Evolutionary conservation across 2,329 filamentous ascomycete species (phyloP), one percentile per base, ranked within the genome.

Genomic region (Sclerotinia sclerotiorum): DNA sequence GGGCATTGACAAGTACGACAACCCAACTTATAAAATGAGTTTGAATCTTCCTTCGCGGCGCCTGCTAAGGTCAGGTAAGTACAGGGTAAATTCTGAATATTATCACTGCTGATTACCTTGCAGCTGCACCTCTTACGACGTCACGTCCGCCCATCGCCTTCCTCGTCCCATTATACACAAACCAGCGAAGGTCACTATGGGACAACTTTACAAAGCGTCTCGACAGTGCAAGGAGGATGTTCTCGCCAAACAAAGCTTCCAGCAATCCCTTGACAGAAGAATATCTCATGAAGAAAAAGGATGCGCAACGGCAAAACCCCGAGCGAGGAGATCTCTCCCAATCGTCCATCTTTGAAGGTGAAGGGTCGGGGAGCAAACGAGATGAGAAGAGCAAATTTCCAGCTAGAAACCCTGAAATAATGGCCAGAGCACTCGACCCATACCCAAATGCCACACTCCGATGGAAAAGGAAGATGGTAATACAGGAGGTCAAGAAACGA

Each of bases 381-480:
- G n/a, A 62, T 68, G 21, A 55, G 61, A 27, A 29, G 27, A 49
- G 17, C 27, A 29, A 56, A 74, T 71, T 10, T 71, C 7, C 67
- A 39, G 74, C 69, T 69, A 82, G 82, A 62, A 83, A 85, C 74
- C 80, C 77, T 48, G 75, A 83, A 49, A 84, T 84, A 73, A 85
- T 91, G 82, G 84, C 86, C 68, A 82, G 85, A 68, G 85, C 86
- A 39, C 80, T 92, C 58, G 90, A 97, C 78, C 95, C 95, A 6
- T 86, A 90, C 73, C 93, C 94, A 21, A 80, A 84, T 56, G 84
- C 84, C 68, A 87, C 93, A 69, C 82, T 88, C 66, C 85, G 89
- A 69, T 97, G 91, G 88, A 88, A 97, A 81, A 86, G 92, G 75
- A 93, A 90, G 79, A 93, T 94, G 84, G 87, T 97, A 52, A 90